Base-by-base conservation (phyloP, 192 early-diverging fungal species). In the Backusella psychrophila region DNA sequence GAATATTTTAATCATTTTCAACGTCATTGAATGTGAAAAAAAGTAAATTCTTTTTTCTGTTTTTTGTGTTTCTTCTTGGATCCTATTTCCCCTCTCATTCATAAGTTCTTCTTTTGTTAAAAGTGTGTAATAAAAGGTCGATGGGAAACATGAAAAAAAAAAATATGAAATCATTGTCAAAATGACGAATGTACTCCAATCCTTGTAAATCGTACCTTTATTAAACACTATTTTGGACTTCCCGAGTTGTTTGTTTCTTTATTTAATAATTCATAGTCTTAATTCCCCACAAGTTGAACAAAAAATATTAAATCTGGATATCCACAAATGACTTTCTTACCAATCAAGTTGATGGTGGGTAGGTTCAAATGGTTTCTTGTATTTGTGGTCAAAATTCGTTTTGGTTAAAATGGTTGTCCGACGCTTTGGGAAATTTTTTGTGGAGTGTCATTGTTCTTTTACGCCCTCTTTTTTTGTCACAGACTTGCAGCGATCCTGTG, bases 401-500 rank as follows among this genome's bases (percentile, higher is more conserved):
- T 29, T 29, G 29, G 56, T 11, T 7, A 29, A 26, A 29, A 29
- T 39, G 38, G 38, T 12, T 39, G 14, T 63, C 56, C 56, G 56
- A 63, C 26, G 21, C 21, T 63, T 63, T 23, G 21, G 56, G 26
- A 29, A 26, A 12, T 26, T 63, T 63, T 63, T 63, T 63, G 21
- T 63, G 21, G 56, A 63, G 56, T 63, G 56, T 63, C 56, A 63
- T 63, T 63, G 56, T 63, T 63, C 53, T 17, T 9, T 21, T 53
- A 53, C 52, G n/a, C 52, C 52, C 6, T 44, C 26, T 7, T 63
- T 56, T 59, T 23, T 63, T 23, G 21, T 63, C 21, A 63, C 56
- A 63, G 56, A 63, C 56, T 14, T 63, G 56, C 56, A 63, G 56
- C 56, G 56, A 63, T 63, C 56, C 56, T 63, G 56, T 63, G 56